Evolutionary conservation across 805 yeast species (phyloP), one percentile per base, ranked within the genome.

Genomic region (Danielia oregonensis): DNA sequence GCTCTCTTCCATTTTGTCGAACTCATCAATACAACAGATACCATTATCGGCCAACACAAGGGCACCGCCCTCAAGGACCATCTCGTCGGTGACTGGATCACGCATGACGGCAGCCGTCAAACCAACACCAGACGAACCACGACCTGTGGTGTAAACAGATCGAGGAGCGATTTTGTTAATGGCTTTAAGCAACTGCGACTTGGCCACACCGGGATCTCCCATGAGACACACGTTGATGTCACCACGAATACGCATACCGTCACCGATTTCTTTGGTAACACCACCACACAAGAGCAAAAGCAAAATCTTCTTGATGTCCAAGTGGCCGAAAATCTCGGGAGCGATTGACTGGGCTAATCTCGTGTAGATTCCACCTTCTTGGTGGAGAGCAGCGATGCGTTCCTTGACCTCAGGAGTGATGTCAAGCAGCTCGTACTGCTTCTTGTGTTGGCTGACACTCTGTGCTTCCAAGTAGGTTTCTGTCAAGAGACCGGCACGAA

Each of bases 201-300:
- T 93, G 54, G 98, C 98, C 35, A 93, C 98, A 71, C 98, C 98
- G 26, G 98, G 98, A 56, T 93, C 98, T 51, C 98, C 98, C 97
- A 93, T 91, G 33, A 93, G 72, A 65, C 97, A 83, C 36, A 93
- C 76, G 55, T 93, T 93, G 49, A 93, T 86, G 58, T 93, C 98
- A 52, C 98, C 98, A 69, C 99, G 81, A 52, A 93, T 93, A 54
- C 83, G 79, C 86, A 93, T 79, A 46, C 99, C 99, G 63, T 93
- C 98, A 29, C 95, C 95, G 49, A 91, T 79, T 52, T 80, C 86
- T 58, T 93, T 93, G 31, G 95, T 85, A 28, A 89, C 97, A 53
- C 98, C 98, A 33, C 98, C 96, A 45, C 93, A 87, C 29, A 93
- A 70, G 42, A 93, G 69, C 39, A 93, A 63, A 26, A 93, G 65